Evolutionary conservation across 1,284 basidiomycete genomes (phyloP), one percentile per base, ranked within the genome.

Genomic region (Boletus semigastroideus): DNA sequence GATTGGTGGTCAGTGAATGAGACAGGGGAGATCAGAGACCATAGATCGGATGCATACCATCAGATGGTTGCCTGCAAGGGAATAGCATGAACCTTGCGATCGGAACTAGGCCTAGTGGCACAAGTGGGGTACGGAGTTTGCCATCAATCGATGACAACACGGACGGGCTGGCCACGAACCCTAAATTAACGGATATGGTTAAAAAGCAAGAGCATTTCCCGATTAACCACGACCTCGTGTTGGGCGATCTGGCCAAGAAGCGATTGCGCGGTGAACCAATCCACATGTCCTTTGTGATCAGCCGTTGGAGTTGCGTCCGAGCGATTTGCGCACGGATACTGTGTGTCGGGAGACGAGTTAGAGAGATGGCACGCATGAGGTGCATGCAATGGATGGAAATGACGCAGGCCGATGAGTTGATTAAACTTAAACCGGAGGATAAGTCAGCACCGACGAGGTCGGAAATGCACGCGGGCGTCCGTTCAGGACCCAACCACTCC

Each of bases 121-220:
- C 28, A 25, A 51, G 60, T 63, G 60, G 58, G 60, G 63, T 56
- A 61, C 60, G 53, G 58, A 47, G 48, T 54, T 57, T 57, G 46
- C 53, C 65, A 67, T 58, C 55, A 53, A 16, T 44, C 42, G 48
- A 60, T 57, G 59, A 61, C 55, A 54, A 36, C 52, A 46, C 47
- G 33, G 40, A n/a, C 46, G 38, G 54, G 11, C 53, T 39, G 28
- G 54, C 33, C 39, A 49, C 53, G 53, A 67, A 69, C 66, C 63
- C 63, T 68, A 66, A 69, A 63, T 54, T 53, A 64, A 62, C 65
- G 66, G 68, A 69, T 65, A 46, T 66, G 54, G 57, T 49, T 33
- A 65, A 67, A 54, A 52, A 52, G 53, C 62, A 28, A 48, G 37
- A 37, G 37, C n/a, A 61, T 48, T 66, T 58, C 62, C 62, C 50